Evolutionary conservation across 371 early-diverging fungal species (phyloP).

Genomic region (Actinomucor elegans): DNA sequence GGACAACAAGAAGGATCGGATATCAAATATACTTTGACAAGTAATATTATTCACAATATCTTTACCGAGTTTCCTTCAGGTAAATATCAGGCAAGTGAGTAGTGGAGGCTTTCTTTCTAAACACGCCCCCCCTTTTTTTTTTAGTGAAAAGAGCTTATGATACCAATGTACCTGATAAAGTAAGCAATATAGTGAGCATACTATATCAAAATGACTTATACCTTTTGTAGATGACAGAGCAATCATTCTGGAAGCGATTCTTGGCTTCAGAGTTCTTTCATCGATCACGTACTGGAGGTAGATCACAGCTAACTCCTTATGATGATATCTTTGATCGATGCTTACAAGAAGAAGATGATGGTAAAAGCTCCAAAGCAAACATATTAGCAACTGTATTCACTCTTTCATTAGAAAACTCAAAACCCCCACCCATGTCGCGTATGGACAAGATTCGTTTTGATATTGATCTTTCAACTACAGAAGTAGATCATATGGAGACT

Average conservation of each 20-base stretch:
- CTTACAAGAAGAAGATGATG: slow-evolving; percentile 78
- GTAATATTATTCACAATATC: slow-evolving; percentile 86
- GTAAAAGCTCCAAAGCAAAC: slow-evolving; percentile 25
- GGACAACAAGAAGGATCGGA: slow-evolving; percentile 79
- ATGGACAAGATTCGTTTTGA: slow-evolving; percentile 62
- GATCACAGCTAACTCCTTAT: slow-evolving; percentile 56
- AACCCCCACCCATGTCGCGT: slow-evolving; percentile 52
- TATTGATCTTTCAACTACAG: slow-evolving; percentile 79
- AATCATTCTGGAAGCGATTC: slow-evolving; percentile 88
- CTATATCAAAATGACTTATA: not conserved
- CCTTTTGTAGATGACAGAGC: slow-evolving; percentile 63
- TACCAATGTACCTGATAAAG: slow-evolving; percentile 82
- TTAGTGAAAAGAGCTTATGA: slow-evolving; percentile 82
- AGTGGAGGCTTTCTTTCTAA: not conserved
- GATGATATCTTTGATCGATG: slow-evolving; percentile 88
- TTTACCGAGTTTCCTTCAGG: slow-evolving; percentile 89
- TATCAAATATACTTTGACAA: slow-evolving; percentile 85
- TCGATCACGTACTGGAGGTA: slow-evolving; percentile 66
- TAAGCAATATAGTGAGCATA: no score
- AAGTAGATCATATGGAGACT: slow-evolving; percentile 76
- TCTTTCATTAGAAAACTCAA: slow-evolving; percentile 32
- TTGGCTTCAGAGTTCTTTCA: slow-evolving; percentile 87
- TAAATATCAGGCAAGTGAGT: slow-evolving; percentile 19
- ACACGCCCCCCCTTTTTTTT: no score
- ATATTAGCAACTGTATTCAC: not conserved